A percentile compares a stretch with the other conserved stretches of the same genome.
phyloP scores from a whole-genome alignment of 164 flowering plant species.

The Aristolochia fimbriata region DNA sequence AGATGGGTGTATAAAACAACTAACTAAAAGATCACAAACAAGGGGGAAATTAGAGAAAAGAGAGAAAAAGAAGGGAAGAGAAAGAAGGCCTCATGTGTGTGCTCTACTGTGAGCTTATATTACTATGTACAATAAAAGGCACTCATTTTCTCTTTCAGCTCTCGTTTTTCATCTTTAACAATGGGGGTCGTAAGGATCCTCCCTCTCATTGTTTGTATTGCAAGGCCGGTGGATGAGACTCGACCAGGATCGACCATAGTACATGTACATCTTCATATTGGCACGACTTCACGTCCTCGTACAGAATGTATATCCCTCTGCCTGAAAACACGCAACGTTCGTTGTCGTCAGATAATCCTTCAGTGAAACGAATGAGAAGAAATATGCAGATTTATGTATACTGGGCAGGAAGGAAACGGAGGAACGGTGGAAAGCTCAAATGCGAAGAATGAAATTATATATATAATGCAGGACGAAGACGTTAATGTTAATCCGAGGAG shows the following conservation, averaged over 20 bases:
- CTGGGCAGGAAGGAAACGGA: neutral
- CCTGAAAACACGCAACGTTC: conserved; percentile 28
- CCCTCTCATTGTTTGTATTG: conserved; percentile 27
- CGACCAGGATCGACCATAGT: conserved; percentile 92
- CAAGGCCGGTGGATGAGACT: conserved; percentile 48
- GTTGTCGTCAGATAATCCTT: neutral
- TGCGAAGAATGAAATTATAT: no score
- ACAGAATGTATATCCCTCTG: conserved; percentile 87
- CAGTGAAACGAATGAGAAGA: neutral
- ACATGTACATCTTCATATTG: conserved; percentile 92
- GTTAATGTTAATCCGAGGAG: no score
- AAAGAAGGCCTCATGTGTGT: no score
- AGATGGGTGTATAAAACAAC: no score
- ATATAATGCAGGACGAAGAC: no score
- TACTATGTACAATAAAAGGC: conserved; percentile 2
- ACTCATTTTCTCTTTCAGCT: neutral
- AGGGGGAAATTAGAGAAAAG: no score
- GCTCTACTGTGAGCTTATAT: conserved; percentile 3
- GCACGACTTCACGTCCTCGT: conserved; percentile 94
- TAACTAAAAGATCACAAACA: no score
- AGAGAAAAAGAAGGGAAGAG: no score
- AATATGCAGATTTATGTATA: neutral
- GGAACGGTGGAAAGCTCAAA: neutral
- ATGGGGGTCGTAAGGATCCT: conserved; percentile 2
- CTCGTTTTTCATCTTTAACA: neutral